A percentile compares a stretch with the other conserved stretches of the same genome.
These are phyloP conservation scores for Endotrypanum monterogeii DNA, from an alignment of 208 protist species.

Conservation along the genomic window DNA sequence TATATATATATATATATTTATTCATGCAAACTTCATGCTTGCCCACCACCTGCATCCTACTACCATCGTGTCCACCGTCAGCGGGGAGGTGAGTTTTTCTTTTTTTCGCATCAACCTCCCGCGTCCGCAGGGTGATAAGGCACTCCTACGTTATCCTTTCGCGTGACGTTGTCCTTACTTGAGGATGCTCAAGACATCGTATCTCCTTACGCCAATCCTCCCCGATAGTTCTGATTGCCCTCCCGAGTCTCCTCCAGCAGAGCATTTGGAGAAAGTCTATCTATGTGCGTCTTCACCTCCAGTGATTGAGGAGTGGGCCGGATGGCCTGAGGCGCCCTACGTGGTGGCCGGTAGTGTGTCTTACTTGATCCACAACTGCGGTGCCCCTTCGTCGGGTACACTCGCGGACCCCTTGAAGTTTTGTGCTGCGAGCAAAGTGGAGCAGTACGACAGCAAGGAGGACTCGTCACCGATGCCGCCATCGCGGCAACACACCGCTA, in stretches of 20 bases:
- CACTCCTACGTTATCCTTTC: not conserved
- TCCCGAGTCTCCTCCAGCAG: not conserved
- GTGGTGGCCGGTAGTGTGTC: slow-evolving; percentile 2
- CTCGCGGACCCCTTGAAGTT: not conserved
- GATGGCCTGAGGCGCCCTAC: slow-evolving; percentile 9
- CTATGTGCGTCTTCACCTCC: slow-evolving; percentile 33
- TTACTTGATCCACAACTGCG: not conserved
- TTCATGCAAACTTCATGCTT: not conserved
- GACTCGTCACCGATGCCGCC: not conserved
- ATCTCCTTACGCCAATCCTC: not conserved
- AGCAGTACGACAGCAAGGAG: too few species aligned
- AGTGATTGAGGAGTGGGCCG: slow-evolving; percentile 35
- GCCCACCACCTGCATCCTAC: not conserved
- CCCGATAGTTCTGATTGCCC: not conserved
- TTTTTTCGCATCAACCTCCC: too few species aligned
- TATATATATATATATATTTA: too few species aligned
- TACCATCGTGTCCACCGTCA: not conserved
- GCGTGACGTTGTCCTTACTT: too few species aligned
- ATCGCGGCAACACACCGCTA: not conserved
- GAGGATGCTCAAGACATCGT: slow-evolving; percentile 4
- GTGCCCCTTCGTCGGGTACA: not conserved
- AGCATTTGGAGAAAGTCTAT: slow-evolving; percentile 28
- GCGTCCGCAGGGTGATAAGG: too few species aligned
- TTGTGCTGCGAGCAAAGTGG: not conserved
- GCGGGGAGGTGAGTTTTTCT: not conserved